Base-by-base conservation (phyloP, 441 rosid species). In the Sinapis alba region DNA sequence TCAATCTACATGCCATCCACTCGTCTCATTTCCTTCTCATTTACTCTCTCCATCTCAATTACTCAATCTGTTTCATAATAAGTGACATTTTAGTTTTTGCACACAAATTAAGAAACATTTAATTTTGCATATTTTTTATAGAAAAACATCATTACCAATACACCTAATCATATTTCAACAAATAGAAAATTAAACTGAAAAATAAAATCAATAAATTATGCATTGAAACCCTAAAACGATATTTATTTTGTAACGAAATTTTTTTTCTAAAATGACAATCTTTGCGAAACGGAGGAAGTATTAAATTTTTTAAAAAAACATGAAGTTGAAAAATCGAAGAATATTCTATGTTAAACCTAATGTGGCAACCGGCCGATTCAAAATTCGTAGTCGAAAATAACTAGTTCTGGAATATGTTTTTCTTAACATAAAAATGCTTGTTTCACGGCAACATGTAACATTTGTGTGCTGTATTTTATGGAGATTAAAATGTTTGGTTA, bases 1-100 rank as follows among this genome's bases (percentile, higher is more conserved):
- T 6, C 54, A 26, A 47, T 63, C 53, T 64, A 77, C 80, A 77
- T 77, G 80, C 1, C 8, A 71, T 60, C 76, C 80, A 59, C 80
- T 65, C 45, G 68, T 71, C 9, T 30, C 61, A 63, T 28, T 64
- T 21, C 51, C 2, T 63, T 70, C 75, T 41, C 50, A 53, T 26
- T 60, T 47, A 38, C 10, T 20, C 10, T 69, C 53, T 63, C 61
- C 34, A 57, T 45, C 21, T 54, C 79, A 62, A 53, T 69, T 51
- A n/a, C n/a, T n/a, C n/a, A n/a, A n/a, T n/a, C n/a, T n/a, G n/a
- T n/a, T n/a, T n/a, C n/a, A n/a, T n/a, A n/a, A n/a, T n/a, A n/a
- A n/a, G n/a, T n/a, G n/a, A n/a, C n/a, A n/a, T n/a, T n/a, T n/a
- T n/a, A n/a, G n/a, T n/a, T n/a, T n/a, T n/a, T n/a, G n/a, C n/a